These are phyloP conservation scores for Sphenostylis stenocarpa DNA, from an alignment of 306 rosid species.

Conservation along the genomic window DNA sequence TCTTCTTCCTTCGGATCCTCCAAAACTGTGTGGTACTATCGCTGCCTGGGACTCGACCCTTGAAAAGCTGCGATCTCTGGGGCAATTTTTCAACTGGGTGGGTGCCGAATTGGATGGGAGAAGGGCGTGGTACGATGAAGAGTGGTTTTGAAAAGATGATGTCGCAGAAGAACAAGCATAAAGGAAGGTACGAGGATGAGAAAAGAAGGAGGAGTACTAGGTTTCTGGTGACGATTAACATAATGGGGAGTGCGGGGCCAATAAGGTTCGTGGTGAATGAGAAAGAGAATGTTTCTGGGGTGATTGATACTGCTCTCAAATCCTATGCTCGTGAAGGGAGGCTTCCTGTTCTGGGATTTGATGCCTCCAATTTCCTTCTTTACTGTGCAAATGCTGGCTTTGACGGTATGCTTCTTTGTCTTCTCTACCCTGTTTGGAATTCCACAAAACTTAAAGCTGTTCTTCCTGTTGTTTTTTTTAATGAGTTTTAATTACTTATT, in stretches of 20 bases:
- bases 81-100: conserved; percentile 15
- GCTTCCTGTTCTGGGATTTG: conserved; percentile 74
- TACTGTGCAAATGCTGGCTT: conserved; percentile 61
- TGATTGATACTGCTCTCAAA: conserved; percentile 71
- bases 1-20: conserved; percentile 26
- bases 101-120: not conserved
- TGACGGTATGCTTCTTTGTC: conserved; percentile 53
- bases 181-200: not conserved
- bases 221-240: conserved; percentile 70
- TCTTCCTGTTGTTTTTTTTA: too few species aligned
- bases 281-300: conserved; percentile 63
- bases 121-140: conserved; percentile 12
- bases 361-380: conserved; percentile 62
- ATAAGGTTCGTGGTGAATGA: conserved; percentile 75
- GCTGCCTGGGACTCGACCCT: conserved; percentile 45
- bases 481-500: too few species aligned
- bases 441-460: too few species aligned
- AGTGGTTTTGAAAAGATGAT: conserved; percentile 27
- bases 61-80: conserved; percentile 18
- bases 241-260: conserved; percentile 86
- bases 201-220: conserved; percentile 33
- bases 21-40: conserved; percentile 38
- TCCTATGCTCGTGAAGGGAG: conserved; percentile 88
- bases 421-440: not conserved
- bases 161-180: conserved; percentile 36